phyloP scores from a whole-genome alignment of 2,329 filamentous ascomycete genomes.

The Aspergillus fumigatus region DNA sequence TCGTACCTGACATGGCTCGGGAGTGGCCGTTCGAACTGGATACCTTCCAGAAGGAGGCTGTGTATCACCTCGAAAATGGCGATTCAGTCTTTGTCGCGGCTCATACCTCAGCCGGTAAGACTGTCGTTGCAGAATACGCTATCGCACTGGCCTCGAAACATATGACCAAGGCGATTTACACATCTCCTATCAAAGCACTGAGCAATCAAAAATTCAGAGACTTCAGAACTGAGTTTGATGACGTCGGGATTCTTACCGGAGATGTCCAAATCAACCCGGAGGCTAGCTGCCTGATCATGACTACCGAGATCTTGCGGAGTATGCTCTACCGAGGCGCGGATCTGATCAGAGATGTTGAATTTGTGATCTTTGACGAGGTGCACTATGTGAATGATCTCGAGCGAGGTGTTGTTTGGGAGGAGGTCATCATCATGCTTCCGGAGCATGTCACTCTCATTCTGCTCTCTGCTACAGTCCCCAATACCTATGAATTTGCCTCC shows the following conservation, averaged over 20 bases:
- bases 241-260: slow-evolving; percentile 93
- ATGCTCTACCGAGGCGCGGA: slow-evolving; percentile 98
- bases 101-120: slow-evolving; percentile 96
- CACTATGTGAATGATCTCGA: slow-evolving; percentile 98
- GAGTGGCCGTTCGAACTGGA: slow-evolving; percentile 98
- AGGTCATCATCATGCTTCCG: slow-evolving; percentile 98
- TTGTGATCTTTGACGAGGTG: slow-evolving; percentile 98
- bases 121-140: slow-evolving; percentile 95
- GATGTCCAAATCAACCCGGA: slow-evolving; percentile 98
- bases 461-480: slow-evolving; percentile 92
- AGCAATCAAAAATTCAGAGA: slow-evolving; percentile 99
- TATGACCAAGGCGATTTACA: slow-evolving; percentile 99
- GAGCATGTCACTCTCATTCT: slow-evolving; percentile 95
- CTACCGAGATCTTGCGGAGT: slow-evolving; percentile 93
- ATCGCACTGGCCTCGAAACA: slow-evolving; percentile 95
- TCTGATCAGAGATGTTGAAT: slow-evolving; percentile 93
- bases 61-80: slow-evolving; percentile 93
- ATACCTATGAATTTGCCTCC: slow-evolving; percentile 95
- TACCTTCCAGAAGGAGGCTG: slow-evolving; percentile 96
- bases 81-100: slow-evolving; percentile 98
- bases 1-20: slow-evolving; percentile 93
- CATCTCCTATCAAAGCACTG: slow-evolving; percentile 94
- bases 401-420: slow-evolving; percentile 96
- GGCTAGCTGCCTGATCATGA: slow-evolving; percentile 98
- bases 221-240: slow-evolving; percentile 83